Conservation (phyloP, 345 rosid species). For the Dipteronia dyeriana region DNA sequence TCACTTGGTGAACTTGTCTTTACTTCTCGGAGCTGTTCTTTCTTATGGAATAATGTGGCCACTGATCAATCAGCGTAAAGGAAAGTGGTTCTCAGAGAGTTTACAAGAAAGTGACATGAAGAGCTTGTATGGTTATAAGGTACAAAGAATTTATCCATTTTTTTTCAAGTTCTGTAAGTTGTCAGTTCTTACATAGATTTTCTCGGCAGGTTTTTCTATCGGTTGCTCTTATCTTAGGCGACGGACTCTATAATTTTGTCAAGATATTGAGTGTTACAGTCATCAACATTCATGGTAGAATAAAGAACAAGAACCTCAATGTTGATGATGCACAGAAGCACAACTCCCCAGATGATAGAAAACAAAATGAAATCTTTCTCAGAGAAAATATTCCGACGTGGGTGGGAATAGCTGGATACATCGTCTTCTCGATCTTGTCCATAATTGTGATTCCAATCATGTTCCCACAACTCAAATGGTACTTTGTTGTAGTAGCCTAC, state of each 20-base stretch:
- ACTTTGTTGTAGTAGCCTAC: constrained; percentile 71
- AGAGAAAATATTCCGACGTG: constrained; percentile 79
- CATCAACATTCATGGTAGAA: constrained; percentile 45
- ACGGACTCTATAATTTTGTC: constrained; percentile 85
- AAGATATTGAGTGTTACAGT: constrained; percentile 59
- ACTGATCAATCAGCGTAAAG: constrained; percentile 62
- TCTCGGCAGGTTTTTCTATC: constrained; percentile 63
- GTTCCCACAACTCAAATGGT: constrained; percentile 96
- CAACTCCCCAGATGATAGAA: constrained; percentile 33
- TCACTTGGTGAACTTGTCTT: constrained; percentile 82
- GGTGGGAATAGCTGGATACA: constrained; percentile 64
- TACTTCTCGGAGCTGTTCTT: constrained; percentile 80
- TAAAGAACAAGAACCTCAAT: constrained; percentile 42
- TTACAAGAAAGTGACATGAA: constrained; percentile 76
- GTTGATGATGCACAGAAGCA: constrained; percentile 27
- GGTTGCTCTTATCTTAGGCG: constrained; percentile 86
- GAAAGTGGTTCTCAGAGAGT: constrained; percentile 70
- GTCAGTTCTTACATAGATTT: background rate
- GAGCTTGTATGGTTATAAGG: constrained; percentile 93
- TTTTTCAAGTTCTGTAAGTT: background rate
- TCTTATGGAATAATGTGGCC: constrained; percentile 95
- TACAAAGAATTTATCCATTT: constrained; percentile 12
- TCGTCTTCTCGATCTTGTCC: constrained; percentile 55
- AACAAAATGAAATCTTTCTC: constrained; percentile 63
- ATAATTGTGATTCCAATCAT: constrained; percentile 66